A percentile compares a stretch with the other conserved stretches of the same genome.
Evolutionary conservation across 1,284 basidiomycete species (phyloP).

Genomic region (Moniliella sp.): DNA sequence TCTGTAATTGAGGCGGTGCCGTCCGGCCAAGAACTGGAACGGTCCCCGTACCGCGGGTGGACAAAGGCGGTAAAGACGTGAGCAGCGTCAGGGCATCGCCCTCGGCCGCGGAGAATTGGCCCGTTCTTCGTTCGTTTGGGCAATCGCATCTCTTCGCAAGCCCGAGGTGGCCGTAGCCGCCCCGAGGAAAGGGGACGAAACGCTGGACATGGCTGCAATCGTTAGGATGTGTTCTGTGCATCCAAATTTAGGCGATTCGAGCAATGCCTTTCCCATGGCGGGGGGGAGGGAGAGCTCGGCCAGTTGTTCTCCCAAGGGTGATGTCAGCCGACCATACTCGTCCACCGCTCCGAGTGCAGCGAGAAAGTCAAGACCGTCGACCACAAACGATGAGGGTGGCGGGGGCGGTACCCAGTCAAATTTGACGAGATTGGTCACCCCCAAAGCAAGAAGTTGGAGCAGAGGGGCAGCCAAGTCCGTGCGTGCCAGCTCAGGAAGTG

Average conservation of each 20-base stretch:
- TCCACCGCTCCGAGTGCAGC: constrained; percentile 39
- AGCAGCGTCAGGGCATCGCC: constrained; percentile 78
- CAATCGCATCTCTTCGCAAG: constrained; percentile 51
- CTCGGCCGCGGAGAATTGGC: constrained; percentile 91
- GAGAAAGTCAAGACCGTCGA: constrained; percentile 54
- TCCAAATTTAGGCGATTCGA: constrained; percentile 55
- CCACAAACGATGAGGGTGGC: constrained; percentile 61
- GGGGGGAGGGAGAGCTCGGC: constrained; percentile 41
- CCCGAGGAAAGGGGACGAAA: constrained; percentile 14
- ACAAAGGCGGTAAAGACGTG: constrained; percentile 80
- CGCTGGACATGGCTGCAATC: constrained; percentile 78
- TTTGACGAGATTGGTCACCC: constrained; percentile 54
- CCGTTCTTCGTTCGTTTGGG: constrained; percentile 52
- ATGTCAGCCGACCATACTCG: constrained; percentile 37
- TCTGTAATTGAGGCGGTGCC: constrained; percentile 73
- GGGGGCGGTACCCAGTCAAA: constrained; percentile 70
- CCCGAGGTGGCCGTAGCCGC: constrained; percentile 41
- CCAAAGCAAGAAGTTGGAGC: constrained; percentile 74
- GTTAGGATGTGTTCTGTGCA: constrained; percentile 84
- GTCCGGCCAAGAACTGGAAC: constrained; percentile 65
- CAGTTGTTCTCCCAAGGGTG: constrained; percentile 39
- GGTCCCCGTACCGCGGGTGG: constrained; percentile 46
- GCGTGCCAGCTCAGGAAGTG: constrained; percentile 68
- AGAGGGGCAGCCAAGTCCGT: constrained; percentile 69
- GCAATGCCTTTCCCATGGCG: constrained; percentile 44